phyloP scores from a whole-genome alignment of 2,329 filamentous ascomycete genomes.

The Ploettnerulaceae sp. region DNA sequence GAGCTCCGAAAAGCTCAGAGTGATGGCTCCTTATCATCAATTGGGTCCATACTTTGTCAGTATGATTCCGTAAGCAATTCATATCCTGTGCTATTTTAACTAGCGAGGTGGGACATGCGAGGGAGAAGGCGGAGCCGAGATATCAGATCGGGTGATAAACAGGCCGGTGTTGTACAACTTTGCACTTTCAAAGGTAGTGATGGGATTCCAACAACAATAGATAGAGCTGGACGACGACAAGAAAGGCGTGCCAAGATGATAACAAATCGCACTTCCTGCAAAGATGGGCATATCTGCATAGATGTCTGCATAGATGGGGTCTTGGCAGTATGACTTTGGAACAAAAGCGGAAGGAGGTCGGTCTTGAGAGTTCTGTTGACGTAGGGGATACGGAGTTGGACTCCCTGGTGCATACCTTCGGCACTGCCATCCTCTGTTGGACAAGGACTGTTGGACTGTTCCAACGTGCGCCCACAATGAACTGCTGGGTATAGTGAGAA shows the following conservation, averaged over 20 bases:
- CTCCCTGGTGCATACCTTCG: no score
- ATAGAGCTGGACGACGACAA: background rate
- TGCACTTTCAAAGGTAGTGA: conserved; percentile 1
- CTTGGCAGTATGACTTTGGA: background rate
- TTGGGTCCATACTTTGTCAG: background rate
- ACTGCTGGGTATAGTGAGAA: no score
- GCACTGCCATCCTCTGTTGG: no score
- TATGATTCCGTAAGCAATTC: background rate
- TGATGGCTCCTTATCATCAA: background rate
- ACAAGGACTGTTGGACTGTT: no score
- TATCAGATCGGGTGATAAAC: background rate
- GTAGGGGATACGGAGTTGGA: no score
- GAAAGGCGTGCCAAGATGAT: conserved; percentile 4
- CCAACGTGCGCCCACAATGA: no score
- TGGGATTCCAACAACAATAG: background rate
- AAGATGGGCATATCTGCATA: conserved; percentile 6
- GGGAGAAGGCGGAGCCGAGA: background rate
- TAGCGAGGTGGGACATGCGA: background rate
- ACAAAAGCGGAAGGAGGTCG: conserved; percentile 1
- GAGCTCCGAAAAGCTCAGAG: background rate
- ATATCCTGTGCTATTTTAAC: no score
- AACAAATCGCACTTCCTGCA: background rate
- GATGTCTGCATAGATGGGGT: conserved; percentile 3
- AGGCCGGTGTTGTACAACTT: conserved; percentile 2
- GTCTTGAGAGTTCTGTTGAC: no score